These are phyloP conservation scores for Clonostachys rosea DNA, from an alignment of 2,329 filamentous ascomycete genomes.

Conservation along the genomic window DNA sequence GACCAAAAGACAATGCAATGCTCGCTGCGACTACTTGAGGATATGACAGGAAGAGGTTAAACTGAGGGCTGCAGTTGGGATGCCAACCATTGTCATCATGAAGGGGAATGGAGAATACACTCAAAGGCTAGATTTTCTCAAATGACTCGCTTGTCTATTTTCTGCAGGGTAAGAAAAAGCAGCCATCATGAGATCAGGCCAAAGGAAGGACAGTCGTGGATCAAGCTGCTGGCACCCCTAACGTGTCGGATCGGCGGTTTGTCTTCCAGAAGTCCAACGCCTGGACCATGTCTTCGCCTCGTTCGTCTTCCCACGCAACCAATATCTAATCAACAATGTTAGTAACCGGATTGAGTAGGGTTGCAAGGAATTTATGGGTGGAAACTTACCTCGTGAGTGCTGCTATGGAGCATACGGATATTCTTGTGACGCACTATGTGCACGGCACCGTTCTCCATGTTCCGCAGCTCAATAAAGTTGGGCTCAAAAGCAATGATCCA, in stretches of 20 bases:
- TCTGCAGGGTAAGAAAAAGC: too few species aligned
- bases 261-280: constrained; percentile 95
- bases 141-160: too few species aligned
- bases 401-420: constrained; percentile 95
- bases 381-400: constrained; percentile 80
- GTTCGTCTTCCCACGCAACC: constrained; percentile 95
- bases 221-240: constrained; percentile 11
- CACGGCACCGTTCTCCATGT: constrained; percentile 90
- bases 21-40: too few species aligned
- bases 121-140: too few species aligned
- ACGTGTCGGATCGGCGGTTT: constrained; percentile 43
- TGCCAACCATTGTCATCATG: too few species aligned
- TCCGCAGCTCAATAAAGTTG: constrained; percentile 94
- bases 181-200: too few species aligned
- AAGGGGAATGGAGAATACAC: too few species aligned
- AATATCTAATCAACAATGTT: constrained; percentile 63
- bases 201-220: too few species aligned
- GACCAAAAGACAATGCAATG: too few species aligned
- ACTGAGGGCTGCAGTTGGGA: too few species aligned
- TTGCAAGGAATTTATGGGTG: background rate
- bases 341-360: constrained; percentile 1
- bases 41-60: too few species aligned
- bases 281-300: constrained; percentile 88
- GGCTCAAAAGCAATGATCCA: constrained; percentile 97
- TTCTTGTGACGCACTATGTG: constrained; percentile 97